These are phyloP conservation scores for Angomonas ambiguus DNA, from an alignment of 208 protist species.

Conservation along the genomic window DNA sequence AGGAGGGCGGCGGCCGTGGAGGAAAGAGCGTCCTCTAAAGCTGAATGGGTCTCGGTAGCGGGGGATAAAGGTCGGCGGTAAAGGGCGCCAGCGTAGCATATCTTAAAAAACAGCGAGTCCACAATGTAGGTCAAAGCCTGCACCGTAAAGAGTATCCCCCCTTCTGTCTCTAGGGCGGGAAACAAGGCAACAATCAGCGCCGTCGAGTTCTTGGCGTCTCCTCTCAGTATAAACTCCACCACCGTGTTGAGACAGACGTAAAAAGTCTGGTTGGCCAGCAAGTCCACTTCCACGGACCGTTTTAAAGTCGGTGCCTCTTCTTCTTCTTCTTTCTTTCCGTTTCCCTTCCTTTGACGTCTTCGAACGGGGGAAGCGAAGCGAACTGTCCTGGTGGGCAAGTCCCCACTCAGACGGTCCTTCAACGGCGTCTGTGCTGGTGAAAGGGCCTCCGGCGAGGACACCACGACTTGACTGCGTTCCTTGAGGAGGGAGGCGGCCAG, in stretches of 20 bases:
- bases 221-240: conserved; percentile 36
- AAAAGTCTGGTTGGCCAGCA: conserved; percentile 20
- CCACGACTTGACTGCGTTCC: not conserved
- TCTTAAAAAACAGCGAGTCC: conserved; percentile 11
- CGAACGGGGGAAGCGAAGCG: not conserved
- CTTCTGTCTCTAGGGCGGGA: conserved; percentile 33
- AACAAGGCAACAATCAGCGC: conserved; percentile 24
- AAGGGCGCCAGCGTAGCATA: conserved; percentile 11
- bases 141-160: conserved; percentile 27
- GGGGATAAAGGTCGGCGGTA: conserved; percentile 12
- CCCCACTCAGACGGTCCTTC: not conserved
- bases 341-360: not conserved
- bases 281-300: not conserved
- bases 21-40: conserved; percentile 23
- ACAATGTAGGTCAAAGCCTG: conserved; percentile 30
- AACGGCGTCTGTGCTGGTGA: not conserved
- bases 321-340: not conserved
- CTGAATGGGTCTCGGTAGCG: conserved; percentile 10
- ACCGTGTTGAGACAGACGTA: conserved; percentile 31
- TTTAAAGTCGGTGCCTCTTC: not conserved
- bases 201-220: conserved; percentile 25
- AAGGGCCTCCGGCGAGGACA: not conserved
- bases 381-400: not conserved
- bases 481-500: not conserved
- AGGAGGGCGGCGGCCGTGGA: conserved; percentile 15